Base-by-base conservation (phyloP, 805 yeast species). In the Yamadazyma scolyti region DNA sequence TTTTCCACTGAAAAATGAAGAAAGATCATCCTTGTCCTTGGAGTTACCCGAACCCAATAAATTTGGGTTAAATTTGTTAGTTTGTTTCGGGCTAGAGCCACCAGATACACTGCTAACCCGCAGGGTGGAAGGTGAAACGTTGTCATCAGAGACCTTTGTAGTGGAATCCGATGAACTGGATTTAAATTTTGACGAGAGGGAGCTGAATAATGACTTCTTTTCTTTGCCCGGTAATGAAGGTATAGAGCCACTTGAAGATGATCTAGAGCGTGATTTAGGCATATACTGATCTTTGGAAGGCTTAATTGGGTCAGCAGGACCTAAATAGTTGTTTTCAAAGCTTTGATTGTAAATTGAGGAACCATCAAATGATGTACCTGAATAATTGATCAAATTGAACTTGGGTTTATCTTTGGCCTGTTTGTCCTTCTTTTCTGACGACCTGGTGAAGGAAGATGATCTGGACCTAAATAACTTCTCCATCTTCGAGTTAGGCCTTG, bases 111-210 rank as follows among this genome's bases (percentile, higher is more conserved):
- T 19, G 8, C 9, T 19, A 10, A 19, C 10, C 10, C 10, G 8
- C 21, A 8, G 8, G 9, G 8, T 19, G n/a, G n/a, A n/a, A n/a
- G n/a, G n/a, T n/a, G n/a, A n/a, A n/a, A n/a, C n/a, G n/a, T n/a
- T n/a, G n/a, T n/a, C n/a, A n/a, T n/a, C n/a, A n/a, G n/a, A n/a
- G n/a, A n/a, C n/a, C n/a, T n/a, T n/a, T n/a, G n/a, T n/a, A n/a
- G n/a, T n/a, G n/a, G 36, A 23, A 19, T 13, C 21, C n/a, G 41
- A 23, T 11, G 42, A 16, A 28, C 20, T 25, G 5, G 56, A 50
- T 35, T 61, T 62, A 42, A 65, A 65, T 34, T 65, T 65, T 7
- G 68, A 56, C 4, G 70, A 63, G 10, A 65, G 28, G 9, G 68
- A 60, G 33, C 64, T 54, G 43, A 65, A 62, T 4, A 65, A 27